A percentile compares a stretch with the other conserved stretches of the same genome.
Evolutionary conservation across 305 asterid species (phyloP).

Genomic region (Solanum hybrid): DNA sequence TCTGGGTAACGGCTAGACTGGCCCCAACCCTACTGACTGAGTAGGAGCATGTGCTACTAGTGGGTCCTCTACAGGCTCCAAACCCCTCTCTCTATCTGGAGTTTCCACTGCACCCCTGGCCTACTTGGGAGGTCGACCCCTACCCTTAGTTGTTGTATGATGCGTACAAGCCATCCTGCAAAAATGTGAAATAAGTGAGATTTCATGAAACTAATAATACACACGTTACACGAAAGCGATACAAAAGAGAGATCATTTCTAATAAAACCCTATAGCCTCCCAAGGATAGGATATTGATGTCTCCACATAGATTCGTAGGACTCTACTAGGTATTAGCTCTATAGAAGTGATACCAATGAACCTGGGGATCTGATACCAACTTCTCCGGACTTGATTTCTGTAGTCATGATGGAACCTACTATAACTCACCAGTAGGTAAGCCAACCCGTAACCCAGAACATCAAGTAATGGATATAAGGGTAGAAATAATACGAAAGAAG

Average conservation of each 20-base stretch:
- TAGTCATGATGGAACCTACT: neutral
- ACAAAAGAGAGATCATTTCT: neutral
- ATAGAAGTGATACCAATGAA: neutral
- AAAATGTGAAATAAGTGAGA: neutral
- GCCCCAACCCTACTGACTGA: neutral
- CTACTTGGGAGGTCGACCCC: neutral
- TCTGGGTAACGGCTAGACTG: neutral
- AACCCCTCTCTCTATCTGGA: neutral
- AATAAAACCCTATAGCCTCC: neutral
- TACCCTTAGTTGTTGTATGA: neutral
- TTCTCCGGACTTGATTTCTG: neutral
- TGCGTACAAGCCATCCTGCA: neutral
- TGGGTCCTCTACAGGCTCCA: neutral
- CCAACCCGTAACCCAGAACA: neutral
- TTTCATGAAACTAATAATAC: neutral
- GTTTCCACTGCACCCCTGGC: neutral
- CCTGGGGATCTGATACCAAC: neutral
- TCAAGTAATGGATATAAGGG: neutral
- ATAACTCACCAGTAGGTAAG: neutral
- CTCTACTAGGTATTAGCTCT: neutral
- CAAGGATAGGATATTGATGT: neutral
- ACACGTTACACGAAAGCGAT: neutral
- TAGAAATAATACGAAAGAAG: neutral
- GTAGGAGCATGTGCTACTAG: neutral
- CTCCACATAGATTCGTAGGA: neutral